These are phyloP conservation scores for Tremellales sp. DNA, from an alignment of 1,284 basidiomycete species.

Conservation along the genomic window DNA sequence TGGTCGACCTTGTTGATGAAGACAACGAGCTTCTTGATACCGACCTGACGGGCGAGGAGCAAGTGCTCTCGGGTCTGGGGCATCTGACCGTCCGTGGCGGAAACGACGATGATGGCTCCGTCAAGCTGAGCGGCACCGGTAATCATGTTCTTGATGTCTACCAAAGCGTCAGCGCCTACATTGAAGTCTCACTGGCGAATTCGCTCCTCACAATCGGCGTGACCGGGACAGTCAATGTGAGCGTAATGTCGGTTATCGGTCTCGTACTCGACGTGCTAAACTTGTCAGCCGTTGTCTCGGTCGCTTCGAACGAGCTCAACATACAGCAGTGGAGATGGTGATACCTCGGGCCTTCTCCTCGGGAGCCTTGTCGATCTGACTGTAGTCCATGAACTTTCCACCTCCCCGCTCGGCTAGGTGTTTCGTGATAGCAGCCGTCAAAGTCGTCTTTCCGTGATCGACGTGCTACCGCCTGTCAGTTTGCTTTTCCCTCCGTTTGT, in stretches of 20 bases:
- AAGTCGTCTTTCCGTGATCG: slow-evolving; percentile 91
- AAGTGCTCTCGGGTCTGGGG: slow-evolving; percentile 99
- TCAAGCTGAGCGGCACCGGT: slow-evolving; percentile 99
- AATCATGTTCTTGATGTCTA: slow-evolving; percentile 77
- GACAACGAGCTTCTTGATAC: slow-evolving; percentile 96
- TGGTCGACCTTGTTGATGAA: slow-evolving; percentile 97
- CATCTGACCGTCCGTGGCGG: slow-evolving; percentile 99
- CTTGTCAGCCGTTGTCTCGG: slow-evolving; percentile 45
- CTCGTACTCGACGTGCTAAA: slow-evolving; percentile 97
- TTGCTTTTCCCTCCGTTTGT: neutral
- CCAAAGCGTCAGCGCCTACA: slow-evolving; percentile 9
- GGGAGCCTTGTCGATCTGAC: slow-evolving; percentile 98
- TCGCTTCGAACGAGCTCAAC: slow-evolving; percentile 8
- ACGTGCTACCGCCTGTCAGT: slow-evolving; percentile 66
- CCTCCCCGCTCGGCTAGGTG: slow-evolving; percentile 76
- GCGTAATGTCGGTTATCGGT: slow-evolving; percentile 89
- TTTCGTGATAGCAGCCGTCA: slow-evolving; percentile 98
- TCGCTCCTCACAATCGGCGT: slow-evolving; percentile 49
- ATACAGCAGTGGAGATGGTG: slow-evolving; percentile 69
- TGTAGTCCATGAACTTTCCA: slow-evolving; percentile 96
- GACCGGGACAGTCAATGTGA: slow-evolving; percentile 93
- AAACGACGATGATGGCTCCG: slow-evolving; percentile 94
- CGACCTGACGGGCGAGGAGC: slow-evolving; percentile 94
- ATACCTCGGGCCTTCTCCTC: slow-evolving; percentile 99
- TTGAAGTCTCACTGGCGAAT: neutral